A percentile compares a stretch with the other conserved stretches of the same genome.
These are phyloP conservation scores for Plenodomus tracheiphilus DNA, from an alignment of 2,329 filamentous ascomycete species.

Conservation along the genomic window DNA sequence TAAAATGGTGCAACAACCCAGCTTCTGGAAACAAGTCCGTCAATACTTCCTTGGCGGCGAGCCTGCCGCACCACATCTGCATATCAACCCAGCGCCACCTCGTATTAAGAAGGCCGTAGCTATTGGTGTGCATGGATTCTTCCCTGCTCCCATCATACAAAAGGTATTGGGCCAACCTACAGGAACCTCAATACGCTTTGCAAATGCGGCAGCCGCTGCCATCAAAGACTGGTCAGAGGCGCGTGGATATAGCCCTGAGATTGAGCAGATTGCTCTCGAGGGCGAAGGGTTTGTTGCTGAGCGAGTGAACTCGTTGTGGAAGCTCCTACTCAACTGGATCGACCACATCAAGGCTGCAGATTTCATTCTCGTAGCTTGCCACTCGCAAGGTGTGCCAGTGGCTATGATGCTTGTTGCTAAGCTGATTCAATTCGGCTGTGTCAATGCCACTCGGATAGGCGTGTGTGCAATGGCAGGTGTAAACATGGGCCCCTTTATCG, in stretches of 20 bases:
- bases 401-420: conserved; percentile 91
- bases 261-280: conserved; percentile 93
- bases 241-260: conserved; percentile 71
- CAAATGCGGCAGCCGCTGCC: conserved; percentile 80
- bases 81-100: conserved; percentile 67
- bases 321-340: conserved; percentile 90
- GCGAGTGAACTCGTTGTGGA: conserved; percentile 90
- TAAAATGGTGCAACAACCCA: conserved; percentile 49
- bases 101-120: conserved; percentile 84
- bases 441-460: conserved; percentile 72
- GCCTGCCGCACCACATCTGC: conserved; percentile 68
- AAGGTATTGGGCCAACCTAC: conserved; percentile 92
- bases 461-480: conserved; percentile 91
- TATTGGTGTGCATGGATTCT: conserved; percentile 93
- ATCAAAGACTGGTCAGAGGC: conserved; percentile 80
- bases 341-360: conserved; percentile 86
- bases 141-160: conserved; percentile 84
- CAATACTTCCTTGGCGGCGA: conserved; percentile 51
- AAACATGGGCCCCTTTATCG: conserved; percentile 87
- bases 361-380: conserved; percentile 87
- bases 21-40: conserved; percentile 50
- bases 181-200: conserved; percentile 91
- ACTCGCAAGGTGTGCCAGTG: conserved; percentile 94
- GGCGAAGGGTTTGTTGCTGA: conserved; percentile 92
- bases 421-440: conserved; percentile 84